Evolutionary conservation across 257 asterid genomes (phyloP).

Genomic region (Henckelia pumila): DNA sequence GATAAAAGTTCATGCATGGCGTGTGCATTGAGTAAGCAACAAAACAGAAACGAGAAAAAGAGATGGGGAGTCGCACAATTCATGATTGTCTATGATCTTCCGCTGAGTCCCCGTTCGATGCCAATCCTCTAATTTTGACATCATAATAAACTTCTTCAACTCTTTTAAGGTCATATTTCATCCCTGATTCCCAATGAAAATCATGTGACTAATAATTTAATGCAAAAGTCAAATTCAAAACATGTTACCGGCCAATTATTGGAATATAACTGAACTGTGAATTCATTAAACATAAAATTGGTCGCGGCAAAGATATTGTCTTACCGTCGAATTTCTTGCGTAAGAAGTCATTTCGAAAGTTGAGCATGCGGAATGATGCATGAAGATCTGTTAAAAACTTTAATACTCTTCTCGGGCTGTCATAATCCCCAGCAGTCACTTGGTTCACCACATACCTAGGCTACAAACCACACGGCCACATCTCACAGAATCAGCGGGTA

Average conservation of each 20-base stretch:
- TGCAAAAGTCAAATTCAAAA: conserved; percentile 13
- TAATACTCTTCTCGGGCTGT: conserved; percentile 82
- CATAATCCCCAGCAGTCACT: conserved; percentile 97
- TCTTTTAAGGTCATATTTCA: conserved; percentile 89
- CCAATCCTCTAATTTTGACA: conserved; percentile 87
- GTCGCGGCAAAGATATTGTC: conserved; percentile 20
- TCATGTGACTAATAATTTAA: not conserved
- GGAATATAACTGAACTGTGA: no score
- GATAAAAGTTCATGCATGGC: no score
- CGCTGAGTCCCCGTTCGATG: conserved; percentile 32
- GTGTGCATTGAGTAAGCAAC: not conserved
- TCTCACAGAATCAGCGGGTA: not conserved
- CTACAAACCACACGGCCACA: conserved; percentile 45
- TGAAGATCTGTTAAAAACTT: conserved; percentile 89
- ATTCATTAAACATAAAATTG: no score
- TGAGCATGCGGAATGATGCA: conserved; percentile 95
- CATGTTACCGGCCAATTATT: not conserved
- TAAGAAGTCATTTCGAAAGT: conserved; percentile 90
- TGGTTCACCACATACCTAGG: conserved; percentile 97
- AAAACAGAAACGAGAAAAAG: not conserved
- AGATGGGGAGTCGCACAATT: conserved; percentile 6
- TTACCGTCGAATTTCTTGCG: conserved; percentile 96
- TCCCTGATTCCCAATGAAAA: conserved; percentile 47
- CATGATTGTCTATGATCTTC: conserved; percentile 36
- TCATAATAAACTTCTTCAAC: conserved; percentile 92